Evolutionary conservation across 768 basidiomycete species (phyloP).

Genomic region (Boletus pseudopeckii): DNA sequence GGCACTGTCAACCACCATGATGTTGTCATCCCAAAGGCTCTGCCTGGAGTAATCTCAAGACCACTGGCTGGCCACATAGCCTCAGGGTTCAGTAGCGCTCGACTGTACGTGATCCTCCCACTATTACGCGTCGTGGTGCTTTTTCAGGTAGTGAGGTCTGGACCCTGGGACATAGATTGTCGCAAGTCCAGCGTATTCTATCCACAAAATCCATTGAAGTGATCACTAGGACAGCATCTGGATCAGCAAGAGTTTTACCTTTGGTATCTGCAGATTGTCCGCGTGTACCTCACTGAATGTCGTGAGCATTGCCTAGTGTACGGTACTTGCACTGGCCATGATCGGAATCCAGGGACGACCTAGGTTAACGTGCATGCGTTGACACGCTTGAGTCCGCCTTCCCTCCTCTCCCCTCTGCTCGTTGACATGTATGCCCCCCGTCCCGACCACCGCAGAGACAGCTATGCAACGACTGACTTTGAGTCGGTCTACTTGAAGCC

Average conservation of each 20-base stretch:
- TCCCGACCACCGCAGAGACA: constrained; percentile 3
- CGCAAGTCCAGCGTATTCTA: not conserved
- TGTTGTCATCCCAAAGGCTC: too few relatives aligned
- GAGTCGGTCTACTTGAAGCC: constrained; percentile 21
- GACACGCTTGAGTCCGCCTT: not conserved
- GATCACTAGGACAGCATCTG: not conserved
- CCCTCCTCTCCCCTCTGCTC: not conserved
- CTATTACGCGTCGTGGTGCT: not conserved
- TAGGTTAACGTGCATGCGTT: not conserved
- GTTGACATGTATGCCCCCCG: constrained; percentile 3
- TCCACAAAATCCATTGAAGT: not conserved
- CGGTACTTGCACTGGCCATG: not conserved
- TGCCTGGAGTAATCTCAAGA: too few relatives aligned
- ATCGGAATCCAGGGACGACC: constrained; percentile 4
- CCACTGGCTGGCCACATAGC: too few relatives aligned
- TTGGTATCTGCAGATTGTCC: not conserved
- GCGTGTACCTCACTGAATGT: not conserved
- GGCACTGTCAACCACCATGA: too few relatives aligned
- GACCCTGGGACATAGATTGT: not conserved
- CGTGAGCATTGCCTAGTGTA: not conserved
- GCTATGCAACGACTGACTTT: constrained; percentile 13
- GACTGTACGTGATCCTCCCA: constrained; percentile 4
- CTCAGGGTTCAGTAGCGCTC: not conserved
- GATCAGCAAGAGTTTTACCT: not conserved
- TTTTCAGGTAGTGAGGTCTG: constrained; percentile 1